Percentiles rank a stretch among this genome's conserved stretches.
Evolutionary conservation across 2,329 filamentous ascomycete genomes (phyloP).

Genomic region (Xylaria sp.): DNA sequence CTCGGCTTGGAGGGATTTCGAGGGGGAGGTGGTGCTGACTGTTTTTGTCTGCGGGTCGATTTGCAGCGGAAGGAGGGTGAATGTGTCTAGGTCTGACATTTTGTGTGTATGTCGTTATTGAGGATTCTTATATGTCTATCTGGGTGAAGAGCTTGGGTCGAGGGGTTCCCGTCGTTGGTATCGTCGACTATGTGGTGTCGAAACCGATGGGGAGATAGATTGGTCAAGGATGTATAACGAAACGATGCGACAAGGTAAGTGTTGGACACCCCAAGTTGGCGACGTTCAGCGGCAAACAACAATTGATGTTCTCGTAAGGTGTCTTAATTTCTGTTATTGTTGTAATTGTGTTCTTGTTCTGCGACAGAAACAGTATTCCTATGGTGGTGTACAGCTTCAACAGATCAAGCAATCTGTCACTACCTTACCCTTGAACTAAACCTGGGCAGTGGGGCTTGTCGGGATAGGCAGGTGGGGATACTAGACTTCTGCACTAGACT

Average conservation of each 20-base stretch:
- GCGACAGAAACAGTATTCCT: too few species aligned
- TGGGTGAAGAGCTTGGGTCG: too few species aligned
- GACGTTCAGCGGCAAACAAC: too few species aligned
- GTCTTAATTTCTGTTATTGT: too few species aligned
- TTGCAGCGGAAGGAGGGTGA: constrained; percentile 82
- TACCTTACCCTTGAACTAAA: neutral
- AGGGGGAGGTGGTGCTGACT: constrained; percentile 63
- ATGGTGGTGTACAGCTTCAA: too few species aligned
- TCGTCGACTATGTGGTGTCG: neutral
- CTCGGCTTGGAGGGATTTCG: constrained; percentile 66
- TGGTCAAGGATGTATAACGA: too few species aligned
- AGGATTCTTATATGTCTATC: too few species aligned
- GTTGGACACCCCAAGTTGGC: too few species aligned
- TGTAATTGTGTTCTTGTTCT: too few species aligned
- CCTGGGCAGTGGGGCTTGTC: neutral
- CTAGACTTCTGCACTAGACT: neutral
- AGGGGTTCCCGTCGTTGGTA: neutral
- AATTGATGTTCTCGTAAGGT: too few species aligned
- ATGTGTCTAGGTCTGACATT: constrained; percentile 57
- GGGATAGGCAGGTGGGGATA: neutral
- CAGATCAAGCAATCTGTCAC: constrained; percentile 31
- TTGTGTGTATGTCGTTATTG: constrained; percentile 1
- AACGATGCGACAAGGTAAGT: too few species aligned
- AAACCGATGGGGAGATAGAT: too few species aligned
- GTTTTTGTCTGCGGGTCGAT: constrained; percentile 86